A percentile compares a stretch with the other conserved stretches of the same genome.
These are phyloP conservation scores for Lactarius pseudohatsudake DNA, from an alignment of 768 basidiomycete genomes.

Conservation along the genomic window DNA sequence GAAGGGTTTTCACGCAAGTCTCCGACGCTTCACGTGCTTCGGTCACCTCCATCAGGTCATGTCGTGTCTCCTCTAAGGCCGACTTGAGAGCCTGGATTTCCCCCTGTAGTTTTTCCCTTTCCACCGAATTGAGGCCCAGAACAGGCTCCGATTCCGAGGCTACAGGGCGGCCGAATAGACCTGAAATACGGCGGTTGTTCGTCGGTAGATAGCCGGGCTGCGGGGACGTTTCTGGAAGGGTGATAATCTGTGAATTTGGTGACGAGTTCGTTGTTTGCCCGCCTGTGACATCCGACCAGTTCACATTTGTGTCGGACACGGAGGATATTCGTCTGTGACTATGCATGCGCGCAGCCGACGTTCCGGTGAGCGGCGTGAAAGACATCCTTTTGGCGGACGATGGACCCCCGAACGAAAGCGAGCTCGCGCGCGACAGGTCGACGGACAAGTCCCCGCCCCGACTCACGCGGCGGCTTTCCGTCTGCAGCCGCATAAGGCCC, in stretches of 20 bases:
- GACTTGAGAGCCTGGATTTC: constrained; percentile 57
- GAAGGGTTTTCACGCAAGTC: constrained; percentile 74
- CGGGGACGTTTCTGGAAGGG: constrained; percentile 30
- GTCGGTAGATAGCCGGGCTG: constrained; percentile 32
- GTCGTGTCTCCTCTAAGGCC: constrained; percentile 61
- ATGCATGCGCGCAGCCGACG: constrained; percentile 43
- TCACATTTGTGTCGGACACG: constrained; percentile 52
- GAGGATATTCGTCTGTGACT: constrained; percentile 72
- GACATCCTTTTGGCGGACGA: constrained; percentile 68
- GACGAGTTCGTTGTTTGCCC: constrained; percentile 34
- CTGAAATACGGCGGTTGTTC: constrained; percentile 46
- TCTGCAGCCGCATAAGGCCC: constrained; percentile 83
- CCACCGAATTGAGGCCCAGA: constrained; percentile 29
- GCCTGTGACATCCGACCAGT: constrained; percentile 37
- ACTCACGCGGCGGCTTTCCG: constrained; percentile 68
- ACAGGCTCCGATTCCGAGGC: constrained; percentile 41
- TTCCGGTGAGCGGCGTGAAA: constrained; percentile 70
- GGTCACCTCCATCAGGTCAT: constrained; percentile 70
- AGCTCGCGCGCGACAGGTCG: constrained; percentile 55
- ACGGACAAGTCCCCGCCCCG: constrained; percentile 46
- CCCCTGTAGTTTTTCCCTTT: constrained; percentile 57
- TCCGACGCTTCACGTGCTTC: constrained; percentile 90
- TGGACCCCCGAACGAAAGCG: constrained; percentile 42
- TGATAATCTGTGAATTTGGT: constrained; percentile 17
- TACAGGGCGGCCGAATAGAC: constrained; percentile 52